Evolutionary conservation across 768 basidiomycete genomes (phyloP), one percentile per base, ranked within the genome.

Genomic region (Leccinum disarticulatum): DNA sequence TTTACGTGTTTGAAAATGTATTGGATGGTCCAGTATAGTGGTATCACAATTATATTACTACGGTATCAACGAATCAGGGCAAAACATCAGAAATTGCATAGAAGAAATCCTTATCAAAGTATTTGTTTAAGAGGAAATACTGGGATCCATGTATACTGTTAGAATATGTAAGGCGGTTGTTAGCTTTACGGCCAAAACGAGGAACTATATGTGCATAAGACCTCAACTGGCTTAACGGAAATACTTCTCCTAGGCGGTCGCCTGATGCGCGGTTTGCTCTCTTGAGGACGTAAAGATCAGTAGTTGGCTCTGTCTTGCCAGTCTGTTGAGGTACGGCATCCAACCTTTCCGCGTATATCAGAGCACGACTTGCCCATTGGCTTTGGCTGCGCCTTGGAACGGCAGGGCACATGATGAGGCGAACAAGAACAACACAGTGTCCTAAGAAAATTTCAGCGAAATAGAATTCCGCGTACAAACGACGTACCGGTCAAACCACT

Each of bases 81-180:
- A 57, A 1, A 22, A 43, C 49, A 9, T 27, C 14, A 9, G 57
- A 58, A 3, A 53, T 10, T n/a, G 57, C 15, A 14, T 47, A 58
- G 14, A 52, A 58, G 22, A 58, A 58, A n/a, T 58, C 57, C 11
- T 43, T 54, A 19, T 54, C 15, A 3, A 54, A 54, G 13, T 54
- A 54, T 28, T 54, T 54, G 27, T 58, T 58, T 43, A 58, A 8
- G n/a, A 52, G 31, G 27, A 58, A 57, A 0, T 7, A 27, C 6
- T n/a, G 15, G 4, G 43, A 58, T 3, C 14, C 0, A 1, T 58
- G 22, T 3, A 58, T 46, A 4, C 50, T 30, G 4, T 58, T 58
- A 1, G 2, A n/a, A 25, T 31, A n/a, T 8, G 41, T 33, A 15
- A 52, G 22, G 2, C 2, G 22, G 15, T 31, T 25, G 30, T 57